Evolutionary conservation across 2,329 filamentous ascomycete genomes (phyloP).

Genomic region (Calonectria hawksworthii): DNA sequence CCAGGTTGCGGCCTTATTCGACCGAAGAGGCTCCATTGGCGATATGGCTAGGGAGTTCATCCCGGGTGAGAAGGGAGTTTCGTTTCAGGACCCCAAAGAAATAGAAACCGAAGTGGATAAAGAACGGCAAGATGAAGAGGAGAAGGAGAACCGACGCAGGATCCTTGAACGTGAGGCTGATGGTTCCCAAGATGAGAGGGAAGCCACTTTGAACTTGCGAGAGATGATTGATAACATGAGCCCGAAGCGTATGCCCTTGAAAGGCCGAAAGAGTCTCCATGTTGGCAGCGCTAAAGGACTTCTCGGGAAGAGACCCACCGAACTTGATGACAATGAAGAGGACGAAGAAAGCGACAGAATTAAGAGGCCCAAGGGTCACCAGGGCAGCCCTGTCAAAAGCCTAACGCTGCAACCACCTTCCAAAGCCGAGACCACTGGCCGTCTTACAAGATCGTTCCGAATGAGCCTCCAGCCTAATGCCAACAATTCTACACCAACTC

Average conservation of each 20-base stretch:
- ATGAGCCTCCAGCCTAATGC: slow-evolving; percentile 61
- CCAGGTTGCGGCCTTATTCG: slow-evolving; percentile 78
- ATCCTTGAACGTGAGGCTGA: slow-evolving; percentile 67
- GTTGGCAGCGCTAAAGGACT: slow-evolving; percentile 81
- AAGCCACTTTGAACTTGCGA: slow-evolving; percentile 76
- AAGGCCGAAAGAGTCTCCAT: slow-evolving; percentile 81
- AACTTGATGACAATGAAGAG: slow-evolving; percentile 77
- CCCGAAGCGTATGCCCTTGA: slow-evolving; percentile 78
- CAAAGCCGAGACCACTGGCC: slow-evolving; percentile 76
- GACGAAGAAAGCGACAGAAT: slow-evolving; percentile 71
- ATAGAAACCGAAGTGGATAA: slow-evolving; percentile 75
- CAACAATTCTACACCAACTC: slow-evolving; percentile 57
- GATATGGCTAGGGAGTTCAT: slow-evolving; percentile 76
- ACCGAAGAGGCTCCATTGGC: slow-evolving; percentile 79
- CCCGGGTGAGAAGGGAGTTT: slow-evolving; percentile 65
- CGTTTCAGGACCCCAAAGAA: slow-evolving; percentile 75
- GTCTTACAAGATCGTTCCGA: slow-evolving; percentile 64
- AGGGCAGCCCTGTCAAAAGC: slow-evolving; percentile 83
- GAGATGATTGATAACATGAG: slow-evolving; percentile 85
- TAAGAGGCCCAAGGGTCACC: slow-evolving; percentile 79
- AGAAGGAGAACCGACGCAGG: slow-evolving; percentile 70
- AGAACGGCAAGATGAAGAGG: slow-evolving; percentile 71
- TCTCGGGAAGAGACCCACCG: slow-evolving; percentile 79
- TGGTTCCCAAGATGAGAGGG: slow-evolving; percentile 64
- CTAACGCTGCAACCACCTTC: slow-evolving; percentile 78